A percentile compares a stretch with the other conserved stretches of the same genome.
These are phyloP conservation scores for Ganoderma leucocontextum DNA, from an alignment of 1,284 basidiomycete genomes.

Conservation along the genomic window DNA sequence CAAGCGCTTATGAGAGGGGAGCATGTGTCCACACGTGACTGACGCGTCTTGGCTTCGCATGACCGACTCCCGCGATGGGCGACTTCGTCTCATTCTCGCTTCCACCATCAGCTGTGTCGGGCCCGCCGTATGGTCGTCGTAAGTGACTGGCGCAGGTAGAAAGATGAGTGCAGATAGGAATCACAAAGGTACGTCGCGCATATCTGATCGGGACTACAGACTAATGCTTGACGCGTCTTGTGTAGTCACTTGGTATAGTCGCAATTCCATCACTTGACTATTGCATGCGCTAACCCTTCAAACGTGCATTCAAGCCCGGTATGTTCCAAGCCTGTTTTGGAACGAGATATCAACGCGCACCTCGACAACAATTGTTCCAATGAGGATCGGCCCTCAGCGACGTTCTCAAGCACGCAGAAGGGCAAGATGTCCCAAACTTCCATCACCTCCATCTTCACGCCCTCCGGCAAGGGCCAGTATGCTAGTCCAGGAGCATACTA, in stretches of 20 bases:
- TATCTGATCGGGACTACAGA: neutral
- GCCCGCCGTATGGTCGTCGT: neutral
- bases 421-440: slow-evolving; percentile 33
- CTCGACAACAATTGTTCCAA: slow-evolving; percentile 54
- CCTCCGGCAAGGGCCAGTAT: slow-evolving; percentile 22
- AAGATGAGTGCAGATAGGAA: slow-evolving; percentile 1
- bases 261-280: neutral
- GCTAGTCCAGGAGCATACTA: slow-evolving; percentile 12
- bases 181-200: slow-evolving; percentile 8
- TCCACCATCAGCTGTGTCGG: neutral
- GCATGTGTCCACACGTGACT: slow-evolving; percentile 11
- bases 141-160: neutral
- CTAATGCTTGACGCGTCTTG: slow-evolving; percentile 7
- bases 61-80: neutral
- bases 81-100: neutral
- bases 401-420: slow-evolving; percentile 21
- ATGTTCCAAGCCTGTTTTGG: slow-evolving; percentile 51
- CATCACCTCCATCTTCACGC: slow-evolving; percentile 45
- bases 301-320: slow-evolving; percentile 48
- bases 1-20: too few species aligned
- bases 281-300: neutral
- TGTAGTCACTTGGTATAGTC: slow-evolving; percentile 24
- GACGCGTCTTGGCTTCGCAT: slow-evolving; percentile 11
- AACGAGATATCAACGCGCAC: slow-evolving; percentile 55
- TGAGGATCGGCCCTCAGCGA: slow-evolving; percentile 23